Conservation (phyloP, 176 grass and related monocot genomes). For the Oryza coarctata region DNA sequence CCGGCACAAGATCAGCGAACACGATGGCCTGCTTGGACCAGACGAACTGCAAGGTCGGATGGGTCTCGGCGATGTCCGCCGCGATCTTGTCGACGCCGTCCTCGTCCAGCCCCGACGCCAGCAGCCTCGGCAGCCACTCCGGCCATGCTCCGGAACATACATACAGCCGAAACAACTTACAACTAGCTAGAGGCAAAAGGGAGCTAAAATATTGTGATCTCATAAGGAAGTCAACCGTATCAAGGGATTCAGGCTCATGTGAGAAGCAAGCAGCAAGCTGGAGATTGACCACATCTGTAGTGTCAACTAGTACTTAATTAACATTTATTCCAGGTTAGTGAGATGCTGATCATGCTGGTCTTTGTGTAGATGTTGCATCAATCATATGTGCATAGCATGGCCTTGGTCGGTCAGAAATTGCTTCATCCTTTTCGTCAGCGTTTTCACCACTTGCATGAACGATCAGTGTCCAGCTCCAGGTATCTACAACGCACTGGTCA, state of each 20-base stretch:
- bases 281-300: neutral
- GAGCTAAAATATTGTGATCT: slow-evolving; percentile 7
- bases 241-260: slow-evolving; percentile 20
- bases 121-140: too few relatives aligned
- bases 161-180: neutral
- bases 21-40: too few relatives aligned
- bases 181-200: neutral
- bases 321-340: slow-evolving; percentile 33
- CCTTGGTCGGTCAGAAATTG: slow-evolving; percentile 11
- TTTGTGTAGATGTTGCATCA: neutral
- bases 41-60: too few relatives aligned
- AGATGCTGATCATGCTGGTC: neutral
- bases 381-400: slow-evolving; percentile 20
- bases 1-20: too few relatives aligned
- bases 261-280: slow-evolving; percentile 26
- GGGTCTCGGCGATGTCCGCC: too few relatives aligned
- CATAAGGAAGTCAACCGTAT: slow-evolving; percentile 9
- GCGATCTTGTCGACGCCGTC: too few relatives aligned
- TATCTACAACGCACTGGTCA: neutral
- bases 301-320: slow-evolving; percentile 25
- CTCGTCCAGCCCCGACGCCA: too few relatives aligned
- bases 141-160: neutral
- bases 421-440: slow-evolving; percentile 30
- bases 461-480: neutral
- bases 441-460: neutral